A percentile compares a stretch with the other conserved stretches of the same genome.
phyloP scores from a whole-genome alignment of 805 yeast genomes.

The Candida quercuum region DNA sequence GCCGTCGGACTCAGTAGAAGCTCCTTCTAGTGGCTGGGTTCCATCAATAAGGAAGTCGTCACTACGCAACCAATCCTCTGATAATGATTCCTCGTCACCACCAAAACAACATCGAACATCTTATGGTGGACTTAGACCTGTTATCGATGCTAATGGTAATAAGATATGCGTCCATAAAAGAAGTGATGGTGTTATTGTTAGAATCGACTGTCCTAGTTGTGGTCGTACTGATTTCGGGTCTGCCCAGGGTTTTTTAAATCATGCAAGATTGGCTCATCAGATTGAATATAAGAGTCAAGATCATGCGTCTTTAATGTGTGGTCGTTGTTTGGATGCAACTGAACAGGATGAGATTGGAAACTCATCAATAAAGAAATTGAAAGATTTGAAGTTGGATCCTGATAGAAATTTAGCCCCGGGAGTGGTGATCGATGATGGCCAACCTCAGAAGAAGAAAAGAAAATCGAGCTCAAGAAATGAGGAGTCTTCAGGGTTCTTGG shows the following conservation, averaged over 20 bases:
- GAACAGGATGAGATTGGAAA: constrained; percentile 56
- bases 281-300: constrained; percentile 68
- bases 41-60: constrained; percentile 5
- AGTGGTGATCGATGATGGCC: constrained; percentile 13
- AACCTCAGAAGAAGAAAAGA: constrained; percentile 11
- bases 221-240: constrained; percentile 64
- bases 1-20: constrained; percentile 25
- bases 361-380: constrained; percentile 30
- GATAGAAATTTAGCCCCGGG: constrained; percentile 31
- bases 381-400: constrained; percentile 34
- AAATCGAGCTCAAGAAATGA: constrained; percentile 4
- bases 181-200: constrained; percentile 66
- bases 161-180: constrained; percentile 53
- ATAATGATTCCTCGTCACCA: constrained; percentile 10
- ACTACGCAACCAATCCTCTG: constrained; percentile 1
- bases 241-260: constrained; percentile 78
- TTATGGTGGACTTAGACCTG: constrained; percentile 43
- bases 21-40: constrained; percentile 5
- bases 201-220: constrained; percentile 65
- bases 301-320: constrained; percentile 66
- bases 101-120: constrained; percentile 32
- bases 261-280: constrained; percentile 69
- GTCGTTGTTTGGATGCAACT: constrained; percentile 44
- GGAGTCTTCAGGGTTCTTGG: constrained; percentile 9
- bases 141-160: constrained; percentile 32